Evolutionary conservation across 208 protist species (phyloP).

Genomic region (Trypanosoma theileri): DNA sequence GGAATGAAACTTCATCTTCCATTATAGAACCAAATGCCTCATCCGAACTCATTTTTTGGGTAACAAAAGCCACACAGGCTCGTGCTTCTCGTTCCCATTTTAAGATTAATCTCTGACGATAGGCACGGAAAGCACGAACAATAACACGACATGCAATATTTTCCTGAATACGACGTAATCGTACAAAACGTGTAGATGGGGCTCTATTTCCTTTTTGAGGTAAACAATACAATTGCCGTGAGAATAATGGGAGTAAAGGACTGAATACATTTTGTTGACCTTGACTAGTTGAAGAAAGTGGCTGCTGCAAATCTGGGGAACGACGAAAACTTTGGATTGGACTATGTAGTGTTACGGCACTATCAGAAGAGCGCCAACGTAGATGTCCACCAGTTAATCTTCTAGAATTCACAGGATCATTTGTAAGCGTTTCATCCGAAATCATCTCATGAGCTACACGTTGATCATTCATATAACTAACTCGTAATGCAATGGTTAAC

Average conservation of each 20-base stretch:
- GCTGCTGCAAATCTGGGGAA: no score
- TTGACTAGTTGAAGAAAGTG: no score
- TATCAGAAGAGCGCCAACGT: background rate
- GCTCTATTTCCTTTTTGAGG: background rate
- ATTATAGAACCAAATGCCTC: background rate
- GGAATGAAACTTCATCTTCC: background rate
- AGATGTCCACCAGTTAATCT: background rate
- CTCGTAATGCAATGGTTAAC: background rate
- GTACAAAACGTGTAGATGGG: background rate
- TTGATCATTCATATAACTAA: constrained; percentile 11
- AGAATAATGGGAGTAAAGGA: background rate
- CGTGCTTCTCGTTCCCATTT: constrained; percentile 29
- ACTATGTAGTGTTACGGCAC: no score
- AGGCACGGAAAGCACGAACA: constrained; percentile 28
- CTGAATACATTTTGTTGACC: no score
- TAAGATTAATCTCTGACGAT: constrained; percentile 5
- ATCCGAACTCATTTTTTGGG: constrained; percentile 15
- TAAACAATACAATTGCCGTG: background rate
- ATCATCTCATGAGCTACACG: background rate
- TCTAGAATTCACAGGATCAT: background rate
- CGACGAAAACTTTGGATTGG: no score
- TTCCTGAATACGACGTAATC: constrained; percentile 32
- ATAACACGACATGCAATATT: constrained; percentile 41
- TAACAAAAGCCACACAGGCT: constrained; percentile 23
- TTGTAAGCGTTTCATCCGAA: background rate